Evolutionary conservation across 164 flowering plant species (phyloP), one percentile per base, ranked within the genome.

Genomic region (Liquidambar formosana): DNA sequence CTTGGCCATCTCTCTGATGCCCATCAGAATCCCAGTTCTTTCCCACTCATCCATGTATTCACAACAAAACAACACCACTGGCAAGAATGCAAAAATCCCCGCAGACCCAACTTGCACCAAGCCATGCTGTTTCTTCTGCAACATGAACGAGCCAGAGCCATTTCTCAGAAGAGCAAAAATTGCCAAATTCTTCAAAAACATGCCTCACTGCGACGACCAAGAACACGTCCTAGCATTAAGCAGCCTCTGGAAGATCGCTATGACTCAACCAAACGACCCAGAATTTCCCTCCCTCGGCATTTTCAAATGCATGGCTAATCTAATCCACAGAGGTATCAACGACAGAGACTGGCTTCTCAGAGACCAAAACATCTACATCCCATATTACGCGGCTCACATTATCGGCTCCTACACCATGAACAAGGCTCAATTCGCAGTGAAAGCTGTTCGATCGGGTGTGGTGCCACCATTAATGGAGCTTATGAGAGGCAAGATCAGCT

Each of bases 351-450:
- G 98, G 98, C 83, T 91, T 57, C 72, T 68, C 2, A 70, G 57
- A 25, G 75, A 83, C 65, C 97, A 91, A 57, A 93, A 93, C 75
- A 79, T 90, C 0, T 93, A 86, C 64, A 82, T 90, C 5, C 95
- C 98, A 21, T 93, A 93, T 61, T 93, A 93, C 65, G 97, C 98
- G 1, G 95, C 98, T 22, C 98, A 93, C 52, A 71, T 93, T 1
- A 85, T 93, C 19, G 98, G 98, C 0, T 89, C 98, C 13, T 93
- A 91, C 79, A 91, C 97, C 58, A 91, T 93, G 90, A 87, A 87
- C 84, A 80, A 72, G 61, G 73, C 58, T 0, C 83, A 84, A 54
- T 89, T 85, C 38, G 94, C 98, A 0, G 82, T 75, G 57, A 81
- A 49, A 60, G 94, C 95, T 0, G 86, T 85, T 6, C 54, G 80